These are phyloP conservation scores for Tetradesmus obliquus DNA, from an alignment of 139 green algal genomes.

Conservation along the genomic window DNA sequence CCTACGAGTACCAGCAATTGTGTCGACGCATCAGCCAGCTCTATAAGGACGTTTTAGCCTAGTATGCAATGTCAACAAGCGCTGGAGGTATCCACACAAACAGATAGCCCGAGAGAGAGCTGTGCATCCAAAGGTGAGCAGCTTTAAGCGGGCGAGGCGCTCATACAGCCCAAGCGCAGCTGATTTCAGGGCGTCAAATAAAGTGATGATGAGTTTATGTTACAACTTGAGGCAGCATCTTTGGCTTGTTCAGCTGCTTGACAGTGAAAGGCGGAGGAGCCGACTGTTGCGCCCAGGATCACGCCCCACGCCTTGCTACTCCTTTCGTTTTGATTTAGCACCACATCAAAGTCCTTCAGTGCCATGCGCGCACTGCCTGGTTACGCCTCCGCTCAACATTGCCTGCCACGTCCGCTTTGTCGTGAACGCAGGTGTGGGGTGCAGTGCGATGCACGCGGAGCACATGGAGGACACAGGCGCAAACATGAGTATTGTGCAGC, in stretches of 20 bases:
- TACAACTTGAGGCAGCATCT: background rate
- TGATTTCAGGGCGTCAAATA: background rate
- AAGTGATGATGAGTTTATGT: background rate
- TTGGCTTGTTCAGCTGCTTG: background rate
- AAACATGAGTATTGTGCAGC: background rate
- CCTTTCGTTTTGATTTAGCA: background rate
- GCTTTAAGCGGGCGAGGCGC: background rate
- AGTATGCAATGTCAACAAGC: background rate
- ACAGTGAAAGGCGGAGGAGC: background rate
- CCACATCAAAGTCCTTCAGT: background rate
- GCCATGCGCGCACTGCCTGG: background rate
- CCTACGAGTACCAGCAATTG: background rate
- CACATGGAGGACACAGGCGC: background rate
- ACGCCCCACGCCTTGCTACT: background rate
- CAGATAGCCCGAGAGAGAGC: background rate
- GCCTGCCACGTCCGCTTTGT: background rate
- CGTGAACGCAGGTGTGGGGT: slow-evolving; percentile 1
- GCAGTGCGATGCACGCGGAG: background rate
- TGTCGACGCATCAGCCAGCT: background rate
- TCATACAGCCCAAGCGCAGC: background rate
- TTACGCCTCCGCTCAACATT: background rate
- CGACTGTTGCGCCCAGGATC: background rate
- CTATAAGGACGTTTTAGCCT: background rate
- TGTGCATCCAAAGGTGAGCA: background rate
- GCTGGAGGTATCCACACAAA: background rate